Evolutionary conservation across 257 asterid species (phyloP).

Genomic region (Prunella vulgaris): DNA sequence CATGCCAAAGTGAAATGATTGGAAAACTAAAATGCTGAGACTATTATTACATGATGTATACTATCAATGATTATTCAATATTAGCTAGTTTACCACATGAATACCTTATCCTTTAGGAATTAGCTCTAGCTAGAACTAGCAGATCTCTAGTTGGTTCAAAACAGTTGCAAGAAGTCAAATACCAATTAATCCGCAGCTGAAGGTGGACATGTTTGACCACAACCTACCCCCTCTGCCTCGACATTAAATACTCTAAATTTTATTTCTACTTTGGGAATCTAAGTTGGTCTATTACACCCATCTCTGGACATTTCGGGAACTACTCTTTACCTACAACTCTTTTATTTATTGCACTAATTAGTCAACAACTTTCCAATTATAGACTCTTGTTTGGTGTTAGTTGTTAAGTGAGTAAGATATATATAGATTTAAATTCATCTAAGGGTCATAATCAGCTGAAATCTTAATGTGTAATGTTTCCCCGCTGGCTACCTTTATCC

Average conservation of each 20-base stretch:
- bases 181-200: not conserved
- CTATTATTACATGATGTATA: not conserved
- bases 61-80: too few species aligned
- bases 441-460: not conserved
- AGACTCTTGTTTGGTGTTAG: not conserved
- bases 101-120: not conserved
- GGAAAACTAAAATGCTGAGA: not conserved
- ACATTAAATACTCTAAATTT: not conserved
- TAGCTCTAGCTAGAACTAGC: not conserved
- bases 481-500: not conserved
- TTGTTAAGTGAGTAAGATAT: not conserved
- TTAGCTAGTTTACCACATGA: not conserved
- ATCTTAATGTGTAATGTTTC: not conserved
- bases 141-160: not conserved
- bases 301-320: not conserved
- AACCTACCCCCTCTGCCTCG: not conserved
- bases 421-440: too few species aligned
- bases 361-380: conserved; percentile 1
- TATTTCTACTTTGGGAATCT: conserved; percentile 12
- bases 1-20: not conserved
- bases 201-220: not conserved
- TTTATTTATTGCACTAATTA: conserved; percentile 1
- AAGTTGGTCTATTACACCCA: not conserved
- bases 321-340: conserved; percentile 10
- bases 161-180: not conserved